Evolutionary conservation across 331 rosid genomes (phyloP).

Genomic region (Spiraea crenata): DNA sequence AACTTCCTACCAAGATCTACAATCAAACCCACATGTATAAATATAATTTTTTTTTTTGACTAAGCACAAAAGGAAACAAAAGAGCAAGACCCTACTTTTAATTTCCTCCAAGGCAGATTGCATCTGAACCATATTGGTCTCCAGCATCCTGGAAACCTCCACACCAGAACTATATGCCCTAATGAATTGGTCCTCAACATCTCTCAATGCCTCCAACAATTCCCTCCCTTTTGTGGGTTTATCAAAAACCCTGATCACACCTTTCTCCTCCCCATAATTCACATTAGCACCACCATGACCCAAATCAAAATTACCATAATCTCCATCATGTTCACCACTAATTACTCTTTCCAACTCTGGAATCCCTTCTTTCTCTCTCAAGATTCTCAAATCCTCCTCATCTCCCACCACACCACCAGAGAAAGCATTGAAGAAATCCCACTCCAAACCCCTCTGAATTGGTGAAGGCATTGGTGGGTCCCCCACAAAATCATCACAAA

Average conservation of each 20-base stretch:
- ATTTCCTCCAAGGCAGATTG: constrained; percentile 28
- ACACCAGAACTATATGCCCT: constrained; percentile 32
- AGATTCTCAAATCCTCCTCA: constrained; percentile 25
- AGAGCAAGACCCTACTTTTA: constrained; percentile 24
- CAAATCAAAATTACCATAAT: constrained; percentile 9
- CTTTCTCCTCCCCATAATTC: constrained; percentile 16
- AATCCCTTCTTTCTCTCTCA: constrained; percentile 27
- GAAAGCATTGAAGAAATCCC: constrained; percentile 31
- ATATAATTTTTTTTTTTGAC: too few relatives aligned
- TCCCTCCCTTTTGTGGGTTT: constrained; percentile 28
- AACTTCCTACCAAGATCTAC: too few relatives aligned
- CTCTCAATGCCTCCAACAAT: constrained; percentile 35
- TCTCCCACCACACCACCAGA: constrained; percentile 12
- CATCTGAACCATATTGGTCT: constrained; percentile 33
- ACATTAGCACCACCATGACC: background rate
- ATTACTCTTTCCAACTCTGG: constrained; percentile 26
- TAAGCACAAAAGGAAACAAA: background rate
- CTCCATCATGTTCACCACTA: constrained; percentile 8
- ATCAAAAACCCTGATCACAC: constrained; percentile 19
- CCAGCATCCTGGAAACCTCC: constrained; percentile 39
- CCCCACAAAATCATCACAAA: constrained; percentile 4
- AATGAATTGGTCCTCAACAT: constrained; percentile 31
- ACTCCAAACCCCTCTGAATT: constrained; percentile 12
- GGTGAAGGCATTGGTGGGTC: background rate
- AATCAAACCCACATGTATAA: too few relatives aligned